Evolutionary conservation across 164 flowering plant species (phyloP), one percentile per base, ranked within the genome.

Genomic region (Vitis rotundifolia): DNA sequence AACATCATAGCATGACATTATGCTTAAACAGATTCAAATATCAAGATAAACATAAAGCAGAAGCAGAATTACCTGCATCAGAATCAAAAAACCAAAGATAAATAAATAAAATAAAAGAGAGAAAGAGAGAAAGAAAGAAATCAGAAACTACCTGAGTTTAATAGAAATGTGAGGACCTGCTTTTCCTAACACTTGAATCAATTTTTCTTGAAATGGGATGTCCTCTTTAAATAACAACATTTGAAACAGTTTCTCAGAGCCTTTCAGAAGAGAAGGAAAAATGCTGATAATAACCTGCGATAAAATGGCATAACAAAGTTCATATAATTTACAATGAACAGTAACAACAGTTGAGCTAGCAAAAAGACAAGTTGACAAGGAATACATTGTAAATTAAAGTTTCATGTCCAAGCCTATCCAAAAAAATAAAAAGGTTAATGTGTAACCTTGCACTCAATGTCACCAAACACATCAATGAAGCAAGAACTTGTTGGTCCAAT

Each of bases 231-330:
- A 68, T 57, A 95, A 67, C 62, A 90, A 71, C 65, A 13, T 69
- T 60, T n/a, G 72, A 49, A 93, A 81, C 76, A 71, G 72, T 64
- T 71, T 72, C 77, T 95, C 98, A 28, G 84, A 86, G 68, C 92
- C 97, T 80, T 82, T 85, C 77, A 93, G 72, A 55, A 93, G 83
- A 16, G 80, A 69, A 11, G 99, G 99, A 69, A 80, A 91, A 68
- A 72, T 70, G 73, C 79, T 77, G 67, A 86, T 68, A 61, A 93
- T 77, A 66, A 71, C 84, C 99, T 95, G 71, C 12, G 12, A 63
- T 51, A 8, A 72, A 11, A 75, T 49, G 54, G 60, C 31, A 76
- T 67, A 57, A 61, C 10, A 68, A 63, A 62, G 68, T 18, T 15
- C 16, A 50, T 22, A 22, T 15, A n/a, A 16, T 67, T 44, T 6